Evolutionary conservation across 2,329 filamentous ascomycete genomes (phyloP).

Genomic region (Apiospora sp.): DNA sequence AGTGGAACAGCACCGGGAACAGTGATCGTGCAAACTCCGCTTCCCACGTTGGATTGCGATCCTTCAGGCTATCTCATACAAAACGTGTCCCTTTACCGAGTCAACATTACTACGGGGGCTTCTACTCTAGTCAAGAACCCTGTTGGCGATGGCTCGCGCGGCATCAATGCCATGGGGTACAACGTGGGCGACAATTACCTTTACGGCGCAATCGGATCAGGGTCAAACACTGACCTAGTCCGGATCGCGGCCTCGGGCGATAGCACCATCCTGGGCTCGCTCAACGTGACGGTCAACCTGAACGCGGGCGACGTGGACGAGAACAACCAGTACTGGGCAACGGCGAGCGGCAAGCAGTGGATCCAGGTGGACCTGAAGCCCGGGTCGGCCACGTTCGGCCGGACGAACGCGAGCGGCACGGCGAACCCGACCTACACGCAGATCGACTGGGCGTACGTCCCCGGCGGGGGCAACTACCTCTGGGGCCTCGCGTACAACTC

Average conservation of each 20-base stretch:
- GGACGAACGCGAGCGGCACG: constrained; percentile 23
- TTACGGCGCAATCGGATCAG: constrained; percentile 29
- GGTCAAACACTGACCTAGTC: constrained; percentile 27
- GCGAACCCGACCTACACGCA: constrained; percentile 19
- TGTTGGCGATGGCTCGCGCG: constrained; percentile 27
- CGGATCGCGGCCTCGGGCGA: constrained; percentile 35
- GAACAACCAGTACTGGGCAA: constrained; percentile 31
- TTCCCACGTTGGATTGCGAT: constrained; percentile 28
- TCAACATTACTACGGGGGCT: constrained; percentile 31
- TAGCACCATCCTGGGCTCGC: constrained; percentile 25
- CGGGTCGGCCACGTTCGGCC: constrained; percentile 31
- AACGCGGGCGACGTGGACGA: constrained; percentile 38
- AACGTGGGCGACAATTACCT: constrained; percentile 37
- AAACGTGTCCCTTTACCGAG: constrained; percentile 28
- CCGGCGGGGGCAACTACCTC: constrained; percentile 30
- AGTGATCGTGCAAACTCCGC: constrained; percentile 16
- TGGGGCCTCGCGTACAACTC: constrained; percentile 31
- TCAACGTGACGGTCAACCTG: background rate
- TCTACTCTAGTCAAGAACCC: constrained; percentile 14
- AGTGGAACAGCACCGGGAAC: constrained; percentile 5
- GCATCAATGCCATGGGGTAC: constrained; percentile 38
- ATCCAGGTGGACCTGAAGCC: constrained; percentile 34
- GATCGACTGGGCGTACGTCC: constrained; percentile 35
- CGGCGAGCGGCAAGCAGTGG: constrained; percentile 29
- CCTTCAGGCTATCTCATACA: constrained; percentile 33